Conservation (phyloP, 495 filamentous ascomycete species). For the Aspergillus cristatus region DNA sequence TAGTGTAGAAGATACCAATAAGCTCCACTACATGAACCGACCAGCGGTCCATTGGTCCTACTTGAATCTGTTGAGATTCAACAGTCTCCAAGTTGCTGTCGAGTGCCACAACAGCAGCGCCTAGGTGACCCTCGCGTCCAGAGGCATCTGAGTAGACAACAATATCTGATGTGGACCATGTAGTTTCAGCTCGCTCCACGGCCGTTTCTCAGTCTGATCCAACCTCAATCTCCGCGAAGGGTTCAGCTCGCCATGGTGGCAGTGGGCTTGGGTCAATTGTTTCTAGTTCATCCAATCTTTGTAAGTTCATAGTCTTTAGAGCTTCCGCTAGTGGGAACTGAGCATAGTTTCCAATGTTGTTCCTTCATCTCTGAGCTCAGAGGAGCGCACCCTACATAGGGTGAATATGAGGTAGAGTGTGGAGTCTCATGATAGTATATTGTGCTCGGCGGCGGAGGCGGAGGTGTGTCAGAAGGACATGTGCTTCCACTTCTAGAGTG, state of each 20-base stretch:
- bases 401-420: conserved; percentile 5
- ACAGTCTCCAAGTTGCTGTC: conserved; percentile 1
- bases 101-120: conserved; percentile 5
- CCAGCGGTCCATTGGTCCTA: conserved; percentile 8
- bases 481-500: conserved; percentile 7
- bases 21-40: conserved; percentile 10
- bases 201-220: conserved; percentile 8
- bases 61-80: conserved; percentile 3
- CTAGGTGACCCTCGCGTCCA: conserved; percentile 6
- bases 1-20: conserved; percentile 6
- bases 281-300: conserved; percentile 8
- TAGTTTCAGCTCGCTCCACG: conserved; percentile 1
- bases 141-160: conserved; percentile 7
- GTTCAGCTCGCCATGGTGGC: conserved; percentile 4
- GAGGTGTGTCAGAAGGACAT: conserved; percentile 6
- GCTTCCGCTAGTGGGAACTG: conserved; percentile 12
- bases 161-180: conserved; percentile 1
- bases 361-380: conserved; percentile 8
- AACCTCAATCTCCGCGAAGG: conserved; percentile 11
- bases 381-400: conserved; percentile 3
- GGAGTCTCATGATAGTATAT: conserved; percentile 1
- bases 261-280: conserved; percentile 13
- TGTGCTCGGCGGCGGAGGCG: conserved; percentile 6
- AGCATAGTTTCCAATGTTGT: conserved; percentile 1
- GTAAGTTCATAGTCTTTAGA: conserved; percentile 9